phyloP scores from a whole-genome alignment of 2,329 filamentous ascomycete species.

The Trichoderma asperellum region DNA sequence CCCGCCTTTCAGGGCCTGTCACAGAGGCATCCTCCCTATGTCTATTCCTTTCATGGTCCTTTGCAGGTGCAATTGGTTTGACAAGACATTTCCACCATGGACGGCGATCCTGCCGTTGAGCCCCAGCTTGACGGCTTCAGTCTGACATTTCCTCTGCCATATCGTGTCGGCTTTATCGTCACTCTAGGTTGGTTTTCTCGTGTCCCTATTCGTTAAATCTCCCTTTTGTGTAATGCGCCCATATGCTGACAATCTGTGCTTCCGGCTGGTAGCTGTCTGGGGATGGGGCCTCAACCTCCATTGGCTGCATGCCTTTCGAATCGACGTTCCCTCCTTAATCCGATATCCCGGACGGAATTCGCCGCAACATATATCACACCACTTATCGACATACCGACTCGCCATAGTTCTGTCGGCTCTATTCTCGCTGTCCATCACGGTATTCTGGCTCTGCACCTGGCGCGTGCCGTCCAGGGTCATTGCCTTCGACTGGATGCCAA shows the following conservation, averaged over 20 bases:
- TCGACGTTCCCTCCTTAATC: slow-evolving; percentile 86
- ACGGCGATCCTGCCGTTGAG: slow-evolving; percentile 74
- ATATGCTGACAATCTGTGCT: background rate
- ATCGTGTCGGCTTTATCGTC: slow-evolving; percentile 82
- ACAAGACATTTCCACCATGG: slow-evolving; percentile 54
- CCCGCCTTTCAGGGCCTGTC: background rate
- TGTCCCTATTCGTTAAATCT: slow-evolving; percentile 24
- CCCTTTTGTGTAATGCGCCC: background rate
- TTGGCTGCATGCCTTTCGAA: slow-evolving; percentile 76
- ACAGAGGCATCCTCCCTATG: background rate
- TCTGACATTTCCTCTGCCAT: slow-evolving; percentile 83
- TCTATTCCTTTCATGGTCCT: background rate
- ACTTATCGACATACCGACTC: slow-evolving; percentile 83
- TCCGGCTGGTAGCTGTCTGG: slow-evolving; percentile 73
- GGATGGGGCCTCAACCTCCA: slow-evolving; percentile 93
- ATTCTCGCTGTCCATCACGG: slow-evolving; percentile 69
- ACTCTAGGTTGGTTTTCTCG: slow-evolving; percentile 68
- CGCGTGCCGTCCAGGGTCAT: slow-evolving; percentile 71
- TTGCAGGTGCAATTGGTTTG: slow-evolving; percentile 9
- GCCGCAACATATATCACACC: slow-evolving; percentile 71
- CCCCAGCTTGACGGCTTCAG: slow-evolving; percentile 81
- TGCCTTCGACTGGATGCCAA: slow-evolving; percentile 82
- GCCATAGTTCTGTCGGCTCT: slow-evolving; percentile 75
- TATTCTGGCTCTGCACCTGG: slow-evolving; percentile 84
- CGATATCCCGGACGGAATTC: slow-evolving; percentile 79